A percentile compares a stretch with the other conserved stretches of the same genome.
These are phyloP conservation scores for Terfezia claveryi DNA, from an alignment of 495 filamentous ascomycete species.

Conservation along the genomic window DNA sequence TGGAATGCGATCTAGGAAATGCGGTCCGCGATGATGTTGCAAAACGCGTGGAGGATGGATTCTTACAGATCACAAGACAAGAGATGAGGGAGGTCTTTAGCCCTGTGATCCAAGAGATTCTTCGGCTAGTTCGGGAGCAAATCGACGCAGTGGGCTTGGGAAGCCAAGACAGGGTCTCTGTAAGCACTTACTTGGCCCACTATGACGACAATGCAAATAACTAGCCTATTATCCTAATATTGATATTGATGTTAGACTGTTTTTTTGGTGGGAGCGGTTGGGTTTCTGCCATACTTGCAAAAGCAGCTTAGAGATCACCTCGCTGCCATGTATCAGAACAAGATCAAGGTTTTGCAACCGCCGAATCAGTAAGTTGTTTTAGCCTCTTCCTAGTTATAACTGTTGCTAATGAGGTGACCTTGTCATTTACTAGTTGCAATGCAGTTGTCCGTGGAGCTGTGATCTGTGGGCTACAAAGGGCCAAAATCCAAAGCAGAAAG, in stretches of 20 bases:
- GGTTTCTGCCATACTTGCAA: constrained; percentile 43
- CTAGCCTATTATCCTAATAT: not conserved
- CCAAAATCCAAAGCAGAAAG: constrained; percentile 7
- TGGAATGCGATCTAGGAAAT: not conserved
- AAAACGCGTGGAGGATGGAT: constrained; percentile 36
- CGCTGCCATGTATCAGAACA: not conserved
- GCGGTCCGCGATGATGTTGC: constrained; percentile 32
- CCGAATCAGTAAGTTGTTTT: constrained; percentile 2
- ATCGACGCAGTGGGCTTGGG: constrained; percentile 27
- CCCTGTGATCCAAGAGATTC: constrained; percentile 41
- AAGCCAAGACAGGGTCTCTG: not conserved
- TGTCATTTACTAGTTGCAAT: not conserved
- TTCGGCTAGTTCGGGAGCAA: constrained; percentile 37
- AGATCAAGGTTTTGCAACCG: constrained; percentile 4
- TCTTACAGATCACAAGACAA: constrained; percentile 34
- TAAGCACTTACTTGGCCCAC: constrained; percentile 9
- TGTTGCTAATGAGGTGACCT: not conserved
- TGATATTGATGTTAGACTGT: constrained; percentile 29
- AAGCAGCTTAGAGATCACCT: constrained; percentile 28
- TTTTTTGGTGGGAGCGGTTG: constrained; percentile 47
- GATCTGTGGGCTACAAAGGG: not conserved
- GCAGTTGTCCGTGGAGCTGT: not conserved
- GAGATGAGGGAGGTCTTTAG: constrained; percentile 43
- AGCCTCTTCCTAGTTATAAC: not conserved
- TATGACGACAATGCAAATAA: not conserved